Evolutionary conservation across 306 rosid species (phyloP), one percentile per base, ranked within the genome.

Genomic region (Cicer chorassanicum): DNA sequence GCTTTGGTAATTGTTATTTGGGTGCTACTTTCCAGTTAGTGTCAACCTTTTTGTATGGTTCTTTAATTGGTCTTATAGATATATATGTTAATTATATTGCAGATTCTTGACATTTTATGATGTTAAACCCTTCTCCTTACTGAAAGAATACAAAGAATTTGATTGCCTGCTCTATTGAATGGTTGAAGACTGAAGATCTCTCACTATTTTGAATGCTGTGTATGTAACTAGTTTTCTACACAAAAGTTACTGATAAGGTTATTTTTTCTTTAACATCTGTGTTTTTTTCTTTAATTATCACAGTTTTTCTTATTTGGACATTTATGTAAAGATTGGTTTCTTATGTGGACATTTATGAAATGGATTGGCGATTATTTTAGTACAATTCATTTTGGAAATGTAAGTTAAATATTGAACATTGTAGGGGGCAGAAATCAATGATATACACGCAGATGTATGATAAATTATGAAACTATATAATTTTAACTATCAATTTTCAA

Each of bases 51-150:
- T 41, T 61, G 14, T 53, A 18, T 65, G 53, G 34, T 83, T 73
- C 68, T 45, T 53, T 51, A 62, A 15, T 19, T 75, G 62, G 67
- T 71, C 74, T 84, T 73, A 65, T 71, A 49, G 29, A 29, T 76
- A 67, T 2, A 45, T 41, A 65, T 76, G 65, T 50, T 41, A 15
- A 50, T 69, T 79, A 14, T 69, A 18, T 64, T 90, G 96, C 94
- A 94, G 97, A 90, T 94, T 78, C 86, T 89, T 73, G 98, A 91
- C 84, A 88, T 89, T 65, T 79, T 91, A 65, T 93, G 90, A 78
- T 63, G 19, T 19, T 38, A 29, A 67, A 40, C 74, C 70, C 14
- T 65, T 39, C 11, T 40, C 78, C 42, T 69, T 73, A 54, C 74
- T 14, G 2, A 80, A 82, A 43, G 80, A 42, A 66, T 66, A 36